Evolutionary conservation across 768 basidiomycete species (phyloP), one percentile per base, ranked within the genome.

Genomic region (Mycena filopes): DNA sequence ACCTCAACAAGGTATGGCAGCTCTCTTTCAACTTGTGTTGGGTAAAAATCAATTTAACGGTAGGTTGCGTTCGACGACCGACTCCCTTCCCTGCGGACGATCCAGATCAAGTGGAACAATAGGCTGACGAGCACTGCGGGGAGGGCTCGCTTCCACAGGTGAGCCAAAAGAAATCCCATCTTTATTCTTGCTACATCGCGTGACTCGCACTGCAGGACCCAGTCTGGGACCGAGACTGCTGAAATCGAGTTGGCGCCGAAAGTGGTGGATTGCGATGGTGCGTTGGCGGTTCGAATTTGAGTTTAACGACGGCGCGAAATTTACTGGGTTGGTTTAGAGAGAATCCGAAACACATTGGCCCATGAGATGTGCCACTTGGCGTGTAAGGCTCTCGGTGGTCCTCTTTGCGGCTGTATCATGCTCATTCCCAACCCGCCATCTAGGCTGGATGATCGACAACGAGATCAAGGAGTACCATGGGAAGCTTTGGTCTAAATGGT

Each of bases 301-400:
- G 15, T 36, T 36, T 11, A 36, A 36, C 11, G 10, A 36, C 36
- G 10, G 15, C 36, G 10, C 15, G 10, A 15, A 36, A 9, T n/a
- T 38, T 26, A 21, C 26, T 33, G 53, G 42, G 18, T 60, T 33
- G 42, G 29, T 16, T 21, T 23, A 95, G 94, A 93, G 57, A 87
- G 93, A 41, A 90, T 96, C 51, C 82, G 90, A 38, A 89, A 91
- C 71, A 96, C 94, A 1, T 78, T 96, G 15, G 88, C 92, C 31
- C 95, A 96, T 70, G 95, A 96, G 75, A 95, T 96, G 94, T 96
- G 94, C 71, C 95, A 96, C 78, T 76, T 96, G 36, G 95, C 95
- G 3, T 87, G 87, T 36, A 36, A 36, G 36, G 10, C 15, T 36
- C 10, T 15, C 15, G 2, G 6, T 33, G 7, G 33, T 33, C 15